Evolutionary conservation across 164 flowering plant species (phyloP).

Genomic region (Sextonia rubra): DNA sequence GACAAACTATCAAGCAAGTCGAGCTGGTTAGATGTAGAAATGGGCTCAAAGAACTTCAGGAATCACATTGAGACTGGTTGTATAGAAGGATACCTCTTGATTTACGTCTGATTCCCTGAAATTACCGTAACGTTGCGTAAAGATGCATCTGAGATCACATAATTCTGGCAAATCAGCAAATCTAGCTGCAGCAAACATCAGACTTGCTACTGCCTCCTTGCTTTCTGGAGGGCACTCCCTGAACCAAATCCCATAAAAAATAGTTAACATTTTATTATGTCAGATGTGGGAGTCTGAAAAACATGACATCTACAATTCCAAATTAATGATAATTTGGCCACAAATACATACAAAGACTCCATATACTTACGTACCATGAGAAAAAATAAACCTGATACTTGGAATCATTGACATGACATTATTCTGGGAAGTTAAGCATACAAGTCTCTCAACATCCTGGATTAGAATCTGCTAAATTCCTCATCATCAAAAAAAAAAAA

Average conservation of each 20-base stretch:
- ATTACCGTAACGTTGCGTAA: conserved; percentile 71
- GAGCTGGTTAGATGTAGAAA: conserved; percentile 1
- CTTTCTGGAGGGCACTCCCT: conserved; percentile 90
- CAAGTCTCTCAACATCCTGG: too few relatives aligned
- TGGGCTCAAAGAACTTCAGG: background rate
- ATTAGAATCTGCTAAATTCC: too few relatives aligned
- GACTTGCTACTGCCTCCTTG: conserved; percentile 67
- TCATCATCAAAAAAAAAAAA: too few relatives aligned
- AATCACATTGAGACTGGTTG: background rate
- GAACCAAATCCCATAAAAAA: conserved; percentile 9
- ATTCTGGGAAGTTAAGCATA: too few relatives aligned
- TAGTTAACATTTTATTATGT: too few relatives aligned
- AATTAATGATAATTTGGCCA: too few relatives aligned
- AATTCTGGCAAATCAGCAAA: conserved; percentile 87
- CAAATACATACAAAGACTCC: too few relatives aligned
- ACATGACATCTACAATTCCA: too few relatives aligned
- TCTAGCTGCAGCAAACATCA: conserved; percentile 93
- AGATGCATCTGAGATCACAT: conserved; percentile 67
- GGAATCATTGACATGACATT: too few relatives aligned
- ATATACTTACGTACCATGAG: too few relatives aligned
- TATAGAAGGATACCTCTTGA: conserved; percentile 41
- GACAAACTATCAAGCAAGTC: conserved; percentile 5
- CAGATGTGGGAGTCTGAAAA: too few relatives aligned
- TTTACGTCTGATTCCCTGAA: conserved; percentile 48
- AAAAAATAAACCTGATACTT: too few relatives aligned